These are phyloP conservation scores for Taxawa tesnikishii DNA, from an alignment of 2,329 filamentous ascomycete species.

Conservation along the genomic window DNA sequence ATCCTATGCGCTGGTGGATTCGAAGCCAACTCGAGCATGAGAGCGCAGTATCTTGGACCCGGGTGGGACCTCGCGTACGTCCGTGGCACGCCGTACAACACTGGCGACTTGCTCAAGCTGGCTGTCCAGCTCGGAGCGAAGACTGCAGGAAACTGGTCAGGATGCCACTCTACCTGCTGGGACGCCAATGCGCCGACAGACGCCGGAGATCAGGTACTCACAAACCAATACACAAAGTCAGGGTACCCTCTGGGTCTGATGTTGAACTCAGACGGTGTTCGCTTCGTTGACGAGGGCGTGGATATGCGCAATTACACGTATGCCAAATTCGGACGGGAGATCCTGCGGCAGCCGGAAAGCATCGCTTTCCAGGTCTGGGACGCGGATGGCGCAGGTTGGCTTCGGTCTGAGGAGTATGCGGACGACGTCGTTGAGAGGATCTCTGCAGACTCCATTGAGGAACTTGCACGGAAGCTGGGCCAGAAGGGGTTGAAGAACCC, in stretches of 20 bases:
- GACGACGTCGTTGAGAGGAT: constrained; percentile 45
- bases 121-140: constrained; percentile 42
- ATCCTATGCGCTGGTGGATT: constrained; percentile 52
- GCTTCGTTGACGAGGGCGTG: constrained; percentile 56
- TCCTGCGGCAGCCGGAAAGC: constrained; percentile 45
- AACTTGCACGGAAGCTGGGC: constrained; percentile 40
- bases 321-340: constrained; percentile 50
- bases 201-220: constrained; percentile 43
- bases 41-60: constrained; percentile 42
- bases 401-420: constrained; percentile 51
- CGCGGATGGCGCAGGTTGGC: constrained; percentile 35
- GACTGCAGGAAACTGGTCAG: constrained; percentile 43
- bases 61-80: constrained; percentile 52
- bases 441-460: constrained; percentile 37
- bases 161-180: constrained; percentile 55
- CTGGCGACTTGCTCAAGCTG: constrained; percentile 43
- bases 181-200: constrained; percentile 47
- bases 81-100: constrained; percentile 53
- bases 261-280: constrained; percentile 44
- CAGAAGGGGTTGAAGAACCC: constrained; percentile 34
- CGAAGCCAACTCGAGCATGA: constrained; percentile 46
- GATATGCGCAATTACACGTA: constrained; percentile 58
- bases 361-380: constrained; percentile 57
- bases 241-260: constrained; percentile 57
- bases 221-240: constrained; percentile 58